Percentiles rank a stretch among this genome's conserved stretches.
These are phyloP conservation scores for Kazachstania viticola DNA, from an alignment of 805 yeast species.

Conservation along the genomic window DNA sequence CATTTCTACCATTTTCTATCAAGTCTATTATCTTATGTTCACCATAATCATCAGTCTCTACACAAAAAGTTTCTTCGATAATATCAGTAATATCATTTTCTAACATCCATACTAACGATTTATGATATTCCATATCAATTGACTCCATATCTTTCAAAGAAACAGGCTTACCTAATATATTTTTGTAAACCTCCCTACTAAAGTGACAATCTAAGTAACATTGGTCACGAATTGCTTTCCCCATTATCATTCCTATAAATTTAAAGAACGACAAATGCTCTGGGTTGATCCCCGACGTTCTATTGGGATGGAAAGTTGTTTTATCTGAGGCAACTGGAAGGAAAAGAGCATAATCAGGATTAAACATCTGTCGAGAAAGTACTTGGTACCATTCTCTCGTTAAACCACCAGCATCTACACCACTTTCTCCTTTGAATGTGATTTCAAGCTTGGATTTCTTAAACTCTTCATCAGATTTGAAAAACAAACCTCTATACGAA, in stretches of 20 bases:
- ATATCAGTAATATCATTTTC: constrained; percentile 95
- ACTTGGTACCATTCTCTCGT: constrained; percentile 98
- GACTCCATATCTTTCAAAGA: constrained; percentile 90
- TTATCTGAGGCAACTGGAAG: constrained; percentile 84
- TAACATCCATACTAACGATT: constrained; percentile 88
- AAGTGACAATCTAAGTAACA: constrained; percentile 88
- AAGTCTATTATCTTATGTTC: constrained; percentile 77
- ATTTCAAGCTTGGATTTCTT: constrained; percentile 64
- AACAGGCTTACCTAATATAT: constrained; percentile 67
- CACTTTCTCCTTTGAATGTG: constrained; percentile 85
- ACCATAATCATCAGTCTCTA: constrained; percentile 89
- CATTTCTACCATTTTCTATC: constrained; percentile 68
- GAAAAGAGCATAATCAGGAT: constrained; percentile 88
- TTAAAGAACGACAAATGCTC: constrained; percentile 88
- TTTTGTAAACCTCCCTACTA: constrained; percentile 87
- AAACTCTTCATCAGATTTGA: constrained; percentile 64
- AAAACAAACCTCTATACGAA: constrained; percentile 72
- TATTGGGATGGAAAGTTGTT: constrained; percentile 90
- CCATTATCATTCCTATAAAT: constrained; percentile 87
- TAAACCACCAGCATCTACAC: constrained; percentile 97
- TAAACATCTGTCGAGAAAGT: constrained; percentile 85
- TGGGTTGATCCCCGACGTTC: constrained; percentile 86
- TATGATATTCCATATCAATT: constrained; percentile 82
- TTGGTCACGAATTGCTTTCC: constrained; percentile 84
- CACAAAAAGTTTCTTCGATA: constrained; percentile 86